A percentile compares a stretch with the other conserved stretches of the same genome.
phyloP scores from a whole-genome alignment of 495 filamentous ascomycete genomes.

The Aspergillus saccharolyticus region DNA sequence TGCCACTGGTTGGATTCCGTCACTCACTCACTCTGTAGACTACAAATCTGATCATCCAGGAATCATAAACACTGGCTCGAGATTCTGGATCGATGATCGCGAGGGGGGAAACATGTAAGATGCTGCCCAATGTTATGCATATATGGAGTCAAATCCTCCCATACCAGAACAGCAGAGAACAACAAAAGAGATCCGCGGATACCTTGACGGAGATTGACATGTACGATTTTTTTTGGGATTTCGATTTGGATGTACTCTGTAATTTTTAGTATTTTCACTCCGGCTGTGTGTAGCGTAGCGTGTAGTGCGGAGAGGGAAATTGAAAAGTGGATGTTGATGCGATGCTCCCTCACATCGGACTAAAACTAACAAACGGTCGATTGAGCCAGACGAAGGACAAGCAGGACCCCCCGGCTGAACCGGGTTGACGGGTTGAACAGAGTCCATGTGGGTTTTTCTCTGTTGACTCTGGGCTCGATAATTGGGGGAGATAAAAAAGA shows the following conservation, averaged over 20 bases:
- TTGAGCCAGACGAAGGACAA: constrained; percentile 7
- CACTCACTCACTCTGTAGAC: background rate
- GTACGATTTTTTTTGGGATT: constrained; percentile 5
- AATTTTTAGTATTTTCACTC: background rate
- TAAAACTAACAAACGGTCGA: constrained; percentile 13
- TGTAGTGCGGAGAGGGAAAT: constrained; percentile 3
- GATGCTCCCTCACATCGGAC: constrained; percentile 6
- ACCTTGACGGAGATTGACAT: background rate
- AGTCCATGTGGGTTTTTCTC: constrained; percentile 25
- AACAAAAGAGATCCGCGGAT: background rate
- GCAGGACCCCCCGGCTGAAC: constrained; percentile 17
- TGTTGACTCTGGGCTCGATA: constrained; percentile 14
- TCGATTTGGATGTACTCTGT: background rate
- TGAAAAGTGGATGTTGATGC: constrained; percentile 9
- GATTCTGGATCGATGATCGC: background rate
- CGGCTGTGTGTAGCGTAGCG: background rate
- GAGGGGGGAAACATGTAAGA: constrained; percentile 2
- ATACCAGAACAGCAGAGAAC: background rate
- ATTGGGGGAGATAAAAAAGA: background rate
- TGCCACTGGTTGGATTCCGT: background rate
- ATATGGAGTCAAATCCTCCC: constrained; percentile 1
- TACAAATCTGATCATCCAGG: background rate
- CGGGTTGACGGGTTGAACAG: constrained; percentile 23
- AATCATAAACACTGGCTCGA: background rate
- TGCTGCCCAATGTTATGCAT: constrained; percentile 13